Evolutionary conservation across 2,329 filamentous ascomycete species (phyloP), one percentile per base, ranked within the genome.

Genomic region (Trichoderma breve): DNA sequence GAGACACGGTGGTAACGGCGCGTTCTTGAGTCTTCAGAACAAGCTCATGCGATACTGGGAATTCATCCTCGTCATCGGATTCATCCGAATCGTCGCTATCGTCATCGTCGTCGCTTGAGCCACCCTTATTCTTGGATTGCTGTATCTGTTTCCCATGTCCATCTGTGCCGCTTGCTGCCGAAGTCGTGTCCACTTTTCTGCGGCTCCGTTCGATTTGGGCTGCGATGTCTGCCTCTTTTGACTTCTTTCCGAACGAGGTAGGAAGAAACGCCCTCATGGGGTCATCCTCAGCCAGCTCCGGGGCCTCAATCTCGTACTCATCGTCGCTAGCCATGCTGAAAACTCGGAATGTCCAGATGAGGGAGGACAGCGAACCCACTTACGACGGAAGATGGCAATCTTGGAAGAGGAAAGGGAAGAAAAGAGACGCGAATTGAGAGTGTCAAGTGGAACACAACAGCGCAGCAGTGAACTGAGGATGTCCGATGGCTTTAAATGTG

Each of bases 21-120:
- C 93, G 91, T 43, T 96, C 93, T 80, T 99, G 96, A 15, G 95
- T 97, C 82, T 97, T 97, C 79, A 98, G 86, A 32, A 97, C 85
- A 80, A 99, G 88, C 82, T 98, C 95, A 80, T 99, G 96, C 6
- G 96, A 97, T 14, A 97, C 90, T 2, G 96, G 96, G 75, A 91
- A 98, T 76, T 97, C 93, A 77, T 97, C 94, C 62, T 93, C 93
- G 34, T 95, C 93, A 26, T 94, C 89, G 1, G 86, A 85, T 61
- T 88, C 86, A 64, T 89, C 88, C 30, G 85, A 85, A 57, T 84
- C 83, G 67, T 85, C 85, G 60, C 86, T 83, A 71, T 82, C 79
- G 75, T 84, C 79, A 66, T 83, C 78, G 32, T 57, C 26, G 30
- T 69, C 66, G 39, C 30, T 43, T 47, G 88, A 87, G 71, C 87